Conservation (phyloP, 202 grass and related monocot genomes). For the Elaeis oleifera region DNA sequence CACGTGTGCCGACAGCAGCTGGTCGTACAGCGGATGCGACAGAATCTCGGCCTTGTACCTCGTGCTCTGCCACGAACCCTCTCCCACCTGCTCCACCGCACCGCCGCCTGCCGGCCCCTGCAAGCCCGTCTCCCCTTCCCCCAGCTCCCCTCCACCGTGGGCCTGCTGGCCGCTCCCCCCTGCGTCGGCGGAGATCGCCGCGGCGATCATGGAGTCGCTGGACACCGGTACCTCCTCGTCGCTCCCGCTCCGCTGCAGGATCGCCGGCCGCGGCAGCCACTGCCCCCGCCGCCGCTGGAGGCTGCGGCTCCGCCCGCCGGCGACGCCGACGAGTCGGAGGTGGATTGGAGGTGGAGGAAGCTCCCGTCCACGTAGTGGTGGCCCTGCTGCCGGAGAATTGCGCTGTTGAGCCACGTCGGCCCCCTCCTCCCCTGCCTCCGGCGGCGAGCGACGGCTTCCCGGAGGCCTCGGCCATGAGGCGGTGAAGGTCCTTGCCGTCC, state of each 20-base stretch:
- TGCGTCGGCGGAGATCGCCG: constrained; percentile 2
- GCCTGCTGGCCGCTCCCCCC: background rate
- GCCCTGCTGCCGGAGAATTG: constrained; percentile 12
- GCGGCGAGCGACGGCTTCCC: background rate
- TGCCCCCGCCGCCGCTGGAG: background rate
- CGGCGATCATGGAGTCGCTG: constrained; percentile 27
- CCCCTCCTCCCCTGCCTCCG: constrained; percentile 1
- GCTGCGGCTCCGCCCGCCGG: background rate
- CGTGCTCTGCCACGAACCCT: background rate
- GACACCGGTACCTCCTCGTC: constrained; percentile 19
- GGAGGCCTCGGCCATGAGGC: background rate
- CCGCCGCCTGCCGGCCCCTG: background rate
- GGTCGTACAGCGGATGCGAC: constrained; percentile 17
- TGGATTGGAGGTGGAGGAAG: background rate
- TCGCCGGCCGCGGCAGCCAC: background rate
- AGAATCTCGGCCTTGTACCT: constrained; percentile 7
- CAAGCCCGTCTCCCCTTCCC: background rate
- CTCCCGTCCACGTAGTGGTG: background rate
- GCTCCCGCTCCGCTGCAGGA: background rate
- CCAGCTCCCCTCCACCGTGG: background rate
- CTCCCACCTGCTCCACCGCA: background rate
- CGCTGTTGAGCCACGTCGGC: constrained; percentile 25
- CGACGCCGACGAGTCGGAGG: background rate
- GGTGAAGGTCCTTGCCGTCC: background rate
- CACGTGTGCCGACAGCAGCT: constrained; percentile 15